Conservation (phyloP, 352 stramenopile species). For the Phytophthora citricola region DNA sequence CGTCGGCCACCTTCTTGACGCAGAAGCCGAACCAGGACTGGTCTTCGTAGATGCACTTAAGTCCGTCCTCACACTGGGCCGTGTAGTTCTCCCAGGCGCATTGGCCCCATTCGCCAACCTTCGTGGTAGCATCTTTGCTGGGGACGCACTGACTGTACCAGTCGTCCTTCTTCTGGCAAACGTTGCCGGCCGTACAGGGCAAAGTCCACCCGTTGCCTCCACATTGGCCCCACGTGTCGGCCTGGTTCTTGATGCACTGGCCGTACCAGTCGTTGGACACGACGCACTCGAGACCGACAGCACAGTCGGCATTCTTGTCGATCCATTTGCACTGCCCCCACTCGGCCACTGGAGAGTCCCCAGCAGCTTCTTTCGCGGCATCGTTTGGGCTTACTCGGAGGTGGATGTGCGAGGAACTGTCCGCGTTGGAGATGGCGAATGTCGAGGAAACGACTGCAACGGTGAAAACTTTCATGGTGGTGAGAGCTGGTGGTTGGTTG, state of each 20-base stretch:
- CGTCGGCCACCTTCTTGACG: conserved; percentile 26
- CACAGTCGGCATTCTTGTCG: conserved; percentile 19
- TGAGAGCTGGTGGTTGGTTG: neutral
- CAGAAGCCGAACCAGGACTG: conserved; percentile 15
- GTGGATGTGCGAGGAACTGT: conserved; percentile 1
- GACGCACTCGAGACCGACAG: conserved; percentile 18
- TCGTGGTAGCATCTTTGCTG: conserved; percentile 9
- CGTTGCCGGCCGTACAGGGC: too few species aligned
- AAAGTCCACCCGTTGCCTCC: too few species aligned
- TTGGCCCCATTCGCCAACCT: conserved; percentile 27
- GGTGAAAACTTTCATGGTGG: conserved; percentile 4
- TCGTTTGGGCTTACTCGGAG: conserved; percentile 3
- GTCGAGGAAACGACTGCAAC: neutral
- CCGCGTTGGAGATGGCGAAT: neutral
- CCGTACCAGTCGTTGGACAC: neutral
- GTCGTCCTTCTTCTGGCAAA: too few species aligned
- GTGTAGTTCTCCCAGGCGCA: conserved; percentile 22
- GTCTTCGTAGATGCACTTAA: conserved; percentile 25
- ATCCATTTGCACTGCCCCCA: conserved; percentile 30
- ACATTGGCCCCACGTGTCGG: too few species aligned
- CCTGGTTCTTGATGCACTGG: too few species aligned
- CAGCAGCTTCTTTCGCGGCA: too few species aligned
- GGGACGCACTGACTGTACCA: neutral
- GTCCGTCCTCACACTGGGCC: conserved; percentile 19
- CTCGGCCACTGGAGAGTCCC: neutral